Conservation (phyloP, 2,329 filamentous ascomycete genomes). For the Hypoxylon sp. region DNA sequence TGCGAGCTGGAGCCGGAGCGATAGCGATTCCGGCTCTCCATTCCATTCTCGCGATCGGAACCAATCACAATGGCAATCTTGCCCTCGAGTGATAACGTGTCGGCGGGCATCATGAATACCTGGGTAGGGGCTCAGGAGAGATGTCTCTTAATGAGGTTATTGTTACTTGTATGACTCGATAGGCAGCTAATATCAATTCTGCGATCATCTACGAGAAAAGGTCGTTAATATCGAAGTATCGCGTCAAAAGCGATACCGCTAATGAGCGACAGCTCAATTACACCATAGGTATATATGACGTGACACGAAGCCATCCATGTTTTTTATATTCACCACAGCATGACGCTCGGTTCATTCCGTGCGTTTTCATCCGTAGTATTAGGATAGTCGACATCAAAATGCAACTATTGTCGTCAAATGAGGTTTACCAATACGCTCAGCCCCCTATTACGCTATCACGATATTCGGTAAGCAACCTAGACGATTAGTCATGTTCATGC, state of each 20-base stretch:
- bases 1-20: conserved; percentile 43
- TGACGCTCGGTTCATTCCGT: no score
- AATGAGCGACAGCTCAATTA: no score
- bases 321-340: no score
- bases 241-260: no score
- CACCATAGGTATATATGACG: no score
- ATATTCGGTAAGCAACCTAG: no score
- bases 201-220: not conserved
- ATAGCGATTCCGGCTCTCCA: conserved; percentile 53
- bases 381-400: not conserved
- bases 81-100: conserved; percentile 50
- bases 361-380: not conserved
- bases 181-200: not conserved
- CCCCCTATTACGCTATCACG: no score
- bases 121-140: no score
- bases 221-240: not conserved
- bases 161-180: not conserved
- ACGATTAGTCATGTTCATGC: no score
- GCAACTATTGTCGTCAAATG: not conserved
- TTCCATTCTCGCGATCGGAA: conserved; percentile 52
- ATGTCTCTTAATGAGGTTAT: not conserved
- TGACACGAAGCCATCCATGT: no score
- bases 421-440: no score
- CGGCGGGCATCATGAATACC: conserved; percentile 17
- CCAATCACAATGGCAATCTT: conserved; percentile 54